These are phyloP conservation scores for Phtheirospermum japonicum DNA, from an alignment of 257 asterid genomes.

Conservation along the genomic window DNA sequence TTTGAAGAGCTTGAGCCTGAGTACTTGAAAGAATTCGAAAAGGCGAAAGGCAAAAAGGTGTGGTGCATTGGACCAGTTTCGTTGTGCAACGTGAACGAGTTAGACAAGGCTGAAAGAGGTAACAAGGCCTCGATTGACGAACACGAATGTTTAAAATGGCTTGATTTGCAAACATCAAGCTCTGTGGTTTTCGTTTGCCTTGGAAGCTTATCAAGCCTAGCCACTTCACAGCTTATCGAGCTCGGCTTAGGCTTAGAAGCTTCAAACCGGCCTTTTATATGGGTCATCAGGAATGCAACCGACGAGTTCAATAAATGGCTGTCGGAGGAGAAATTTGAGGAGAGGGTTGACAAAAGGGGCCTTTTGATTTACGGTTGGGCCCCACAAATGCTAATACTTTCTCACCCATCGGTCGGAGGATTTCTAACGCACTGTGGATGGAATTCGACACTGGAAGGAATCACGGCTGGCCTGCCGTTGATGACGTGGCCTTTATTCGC, in stretches of 20 bases:
- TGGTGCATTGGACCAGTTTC: constrained; percentile 9
- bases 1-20: constrained; percentile 31
- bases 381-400: constrained; percentile 32
- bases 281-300: constrained; percentile 10
- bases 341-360: constrained; percentile 26
- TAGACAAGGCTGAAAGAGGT: neutral
- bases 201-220: constrained; percentile 46
- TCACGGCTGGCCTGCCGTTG: constrained; percentile 48
- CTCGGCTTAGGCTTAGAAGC: constrained; percentile 31
- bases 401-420: constrained; percentile 27
- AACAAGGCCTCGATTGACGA: neutral
- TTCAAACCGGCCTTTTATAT: too few species aligned
- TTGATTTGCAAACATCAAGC: constrained; percentile 25
- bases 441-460: constrained; percentile 62
- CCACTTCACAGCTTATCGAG: constrained; percentile 29
- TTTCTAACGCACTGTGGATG: constrained; percentile 64
- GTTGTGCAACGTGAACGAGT: neutral
- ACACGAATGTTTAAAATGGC: too few species aligned
- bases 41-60: constrained; percentile 1
- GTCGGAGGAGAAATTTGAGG: constrained; percentile 39
- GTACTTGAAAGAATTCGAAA: constrained; percentile 19
- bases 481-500: constrained; percentile 56
- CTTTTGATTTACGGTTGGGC: constrained; percentile 37
- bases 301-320: constrained; percentile 39
- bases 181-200: constrained; percentile 50